A percentile compares a stretch with the other conserved stretches of the same genome.
Evolutionary conservation across 768 basidiomycete species (phyloP).

Genomic region (Harrya chromipes): DNA sequence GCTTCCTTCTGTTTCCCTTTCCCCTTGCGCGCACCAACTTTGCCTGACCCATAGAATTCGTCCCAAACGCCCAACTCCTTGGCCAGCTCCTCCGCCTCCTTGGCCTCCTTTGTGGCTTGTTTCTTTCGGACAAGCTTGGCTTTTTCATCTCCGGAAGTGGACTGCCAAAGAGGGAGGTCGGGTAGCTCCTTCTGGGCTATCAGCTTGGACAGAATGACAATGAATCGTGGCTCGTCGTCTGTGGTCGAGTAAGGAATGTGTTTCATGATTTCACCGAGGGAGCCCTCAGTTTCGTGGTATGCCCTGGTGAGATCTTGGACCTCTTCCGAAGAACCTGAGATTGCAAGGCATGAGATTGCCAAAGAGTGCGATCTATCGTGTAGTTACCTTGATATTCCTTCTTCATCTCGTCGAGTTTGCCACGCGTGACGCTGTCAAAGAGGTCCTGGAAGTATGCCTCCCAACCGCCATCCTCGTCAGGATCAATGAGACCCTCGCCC

Average conservation of each 20-base stretch:
- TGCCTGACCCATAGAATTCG: slow-evolving; percentile 82
- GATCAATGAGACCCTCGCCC: slow-evolving; percentile 67
- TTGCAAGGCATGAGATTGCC: not conserved
- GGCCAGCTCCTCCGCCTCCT: slow-evolving; percentile 80
- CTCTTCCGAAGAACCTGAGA: slow-evolving; percentile 82
- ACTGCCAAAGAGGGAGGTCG: slow-evolving; percentile 59
- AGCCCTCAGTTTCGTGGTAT: slow-evolving; percentile 69
- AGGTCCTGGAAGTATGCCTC: slow-evolving; percentile 91
- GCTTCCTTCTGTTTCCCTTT: slow-evolving; percentile 48
- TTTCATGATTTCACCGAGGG: slow-evolving; percentile 77
- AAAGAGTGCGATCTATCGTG: not conserved
- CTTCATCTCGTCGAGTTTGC: slow-evolving; percentile 90
- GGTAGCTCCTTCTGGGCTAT: slow-evolving; percentile 61
- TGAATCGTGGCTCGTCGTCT: slow-evolving; percentile 84
- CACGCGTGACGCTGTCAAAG: slow-evolving; percentile 83
- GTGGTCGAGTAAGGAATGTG: slow-evolving; percentile 82
- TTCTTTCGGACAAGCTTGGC: slow-evolving; percentile 70
- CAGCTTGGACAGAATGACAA: slow-evolving; percentile 61
- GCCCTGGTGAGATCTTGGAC: slow-evolving; percentile 71
- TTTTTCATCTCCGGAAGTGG: slow-evolving; percentile 75
- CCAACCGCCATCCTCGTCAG: slow-evolving; percentile 82
- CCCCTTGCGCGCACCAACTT: slow-evolving; percentile 54
- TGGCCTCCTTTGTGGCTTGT: slow-evolving; percentile 72
- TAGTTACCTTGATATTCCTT: slow-evolving; percentile 80
- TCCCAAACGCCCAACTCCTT: slow-evolving; percentile 93